Percentiles rank a stretch among this genome's conserved stretches.
Conservation (phyloP, 495 filamentous ascomycete genomes). For the Cercophora sp. region DNA sequence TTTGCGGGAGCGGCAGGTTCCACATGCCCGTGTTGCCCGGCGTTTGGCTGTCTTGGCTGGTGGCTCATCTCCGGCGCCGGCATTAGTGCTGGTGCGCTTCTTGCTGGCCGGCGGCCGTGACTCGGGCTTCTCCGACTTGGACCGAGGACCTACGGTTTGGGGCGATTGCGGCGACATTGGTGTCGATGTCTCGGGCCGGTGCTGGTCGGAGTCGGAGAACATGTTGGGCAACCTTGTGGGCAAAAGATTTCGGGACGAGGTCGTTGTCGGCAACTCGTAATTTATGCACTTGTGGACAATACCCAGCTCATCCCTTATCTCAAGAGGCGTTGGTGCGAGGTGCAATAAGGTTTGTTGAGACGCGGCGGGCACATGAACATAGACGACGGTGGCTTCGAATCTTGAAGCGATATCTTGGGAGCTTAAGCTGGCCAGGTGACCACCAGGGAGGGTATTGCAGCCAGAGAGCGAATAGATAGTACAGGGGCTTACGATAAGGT, state of each 20-base stretch:
- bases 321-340: too few relatives aligned
- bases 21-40: slow-evolving; percentile 81
- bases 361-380: background rate
- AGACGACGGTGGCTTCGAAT: background rate
- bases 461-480: background rate
- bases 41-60: slow-evolving; percentile 55
- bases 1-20: slow-evolving; percentile 80
- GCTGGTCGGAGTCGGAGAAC: background rate
- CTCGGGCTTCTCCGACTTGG: background rate
- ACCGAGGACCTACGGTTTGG: background rate
- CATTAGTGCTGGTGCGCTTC: background rate
- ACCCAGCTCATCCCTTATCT: too few relatives aligned
- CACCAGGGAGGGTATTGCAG: background rate
- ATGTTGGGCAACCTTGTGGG: too few relatives aligned
- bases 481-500: background rate
- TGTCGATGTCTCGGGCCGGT: background rate
- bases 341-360: background rate
- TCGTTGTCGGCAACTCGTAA: too few relatives aligned
- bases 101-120: background rate
- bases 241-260: too few relatives aligned
- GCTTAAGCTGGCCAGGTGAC: background rate
- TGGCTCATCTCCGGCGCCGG: slow-evolving; percentile 17
- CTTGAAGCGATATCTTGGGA: background rate
- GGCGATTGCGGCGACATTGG: background rate
- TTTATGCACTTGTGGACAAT: too few relatives aligned